Evolutionary conservation across 305 asterid genomes (phyloP).

Genomic region (Solanum aculeatissimum): DNA sequence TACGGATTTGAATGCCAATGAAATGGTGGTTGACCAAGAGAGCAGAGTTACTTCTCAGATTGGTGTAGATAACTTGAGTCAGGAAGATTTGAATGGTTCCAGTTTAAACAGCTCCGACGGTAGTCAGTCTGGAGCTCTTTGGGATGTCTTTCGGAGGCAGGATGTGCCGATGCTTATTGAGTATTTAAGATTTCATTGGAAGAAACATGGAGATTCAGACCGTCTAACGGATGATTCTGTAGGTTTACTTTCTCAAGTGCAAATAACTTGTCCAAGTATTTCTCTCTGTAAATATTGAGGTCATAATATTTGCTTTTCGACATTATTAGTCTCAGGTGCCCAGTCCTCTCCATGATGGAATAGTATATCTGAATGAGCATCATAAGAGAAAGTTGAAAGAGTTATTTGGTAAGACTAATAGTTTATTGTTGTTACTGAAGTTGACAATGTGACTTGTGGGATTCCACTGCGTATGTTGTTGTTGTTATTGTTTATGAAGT

Average conservation of each 20-base stretch:
- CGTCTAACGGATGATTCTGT: conserved; percentile 27
- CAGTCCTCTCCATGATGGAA: conserved; percentile 55
- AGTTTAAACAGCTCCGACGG: conserved; percentile 15
- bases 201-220: conserved; percentile 33
- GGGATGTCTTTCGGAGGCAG: conserved; percentile 83
- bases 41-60: conserved; percentile 20
- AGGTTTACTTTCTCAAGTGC: conserved; percentile 12
- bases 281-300: not conserved
- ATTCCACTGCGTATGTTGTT: too few species aligned
- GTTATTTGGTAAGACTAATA: conserved; percentile 59
- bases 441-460: not conserved
- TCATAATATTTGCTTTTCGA: conserved; percentile 7
- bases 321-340: conserved; percentile 41
- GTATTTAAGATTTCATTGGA: conserved; percentile 49
- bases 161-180: conserved; percentile 69
- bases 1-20: conserved; percentile 18
- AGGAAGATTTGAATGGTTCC: conserved; percentile 19
- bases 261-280: not conserved
- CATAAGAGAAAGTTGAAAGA: conserved; percentile 77
- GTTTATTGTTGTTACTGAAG: not conserved
- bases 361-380: conserved; percentile 52
- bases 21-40: conserved; percentile 23
- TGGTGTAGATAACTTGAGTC: conserved; percentile 18
- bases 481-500: not conserved
- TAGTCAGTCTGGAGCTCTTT: conserved; percentile 61